Evolutionary conservation across 1,284 basidiomycete genomes (phyloP).

Genomic region (Sanguinoderma infundibulare): DNA sequence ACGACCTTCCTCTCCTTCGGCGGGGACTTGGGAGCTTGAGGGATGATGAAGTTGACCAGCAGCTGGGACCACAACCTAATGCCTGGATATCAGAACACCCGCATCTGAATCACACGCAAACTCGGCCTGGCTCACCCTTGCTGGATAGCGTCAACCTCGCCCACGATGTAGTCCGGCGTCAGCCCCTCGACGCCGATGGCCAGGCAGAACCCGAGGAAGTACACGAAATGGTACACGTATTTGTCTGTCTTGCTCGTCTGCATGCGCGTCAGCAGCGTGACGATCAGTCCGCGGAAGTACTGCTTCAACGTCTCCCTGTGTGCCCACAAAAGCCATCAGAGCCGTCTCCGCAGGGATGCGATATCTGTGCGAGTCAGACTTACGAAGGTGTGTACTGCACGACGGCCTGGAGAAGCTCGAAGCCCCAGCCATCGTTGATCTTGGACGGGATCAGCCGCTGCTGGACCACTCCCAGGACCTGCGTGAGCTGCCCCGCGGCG

Average conservation of each 20-base stretch:
- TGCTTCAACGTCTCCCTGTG: conserved; percentile 67
- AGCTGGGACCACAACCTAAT: conserved; percentile 86
- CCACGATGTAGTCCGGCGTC: conserved; percentile 79
- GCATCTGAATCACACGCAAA: not conserved
- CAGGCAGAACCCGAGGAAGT: conserved; percentile 78
- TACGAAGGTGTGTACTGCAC: conserved; percentile 77
- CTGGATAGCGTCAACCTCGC: conserved; percentile 84
- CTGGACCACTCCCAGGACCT: conserved; percentile 90
- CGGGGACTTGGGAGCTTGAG: conserved; percentile 82
- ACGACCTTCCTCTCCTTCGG: conserved; percentile 85
- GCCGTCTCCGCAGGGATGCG: not conserved
- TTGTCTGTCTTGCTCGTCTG: conserved; percentile 91
- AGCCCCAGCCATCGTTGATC: conserved; percentile 89
- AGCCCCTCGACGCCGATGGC: conserved; percentile 78
- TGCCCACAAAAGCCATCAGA: not conserved
- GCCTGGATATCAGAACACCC: not conserved
- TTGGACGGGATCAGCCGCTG: conserved; percentile 89
- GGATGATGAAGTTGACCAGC: conserved; percentile 78
- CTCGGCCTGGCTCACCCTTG: conserved; percentile 61
- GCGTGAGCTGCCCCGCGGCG: conserved; percentile 74
- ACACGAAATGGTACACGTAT: conserved; percentile 84
- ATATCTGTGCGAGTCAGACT: conserved; percentile 39
- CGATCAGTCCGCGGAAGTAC: conserved; percentile 80
- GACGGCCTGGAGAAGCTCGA: conserved; percentile 86
- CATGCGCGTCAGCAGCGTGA: conserved; percentile 85